Conservation (phyloP, 2,329 filamentous ascomycete genomes). For the Fusarium coffeatum region DNA sequence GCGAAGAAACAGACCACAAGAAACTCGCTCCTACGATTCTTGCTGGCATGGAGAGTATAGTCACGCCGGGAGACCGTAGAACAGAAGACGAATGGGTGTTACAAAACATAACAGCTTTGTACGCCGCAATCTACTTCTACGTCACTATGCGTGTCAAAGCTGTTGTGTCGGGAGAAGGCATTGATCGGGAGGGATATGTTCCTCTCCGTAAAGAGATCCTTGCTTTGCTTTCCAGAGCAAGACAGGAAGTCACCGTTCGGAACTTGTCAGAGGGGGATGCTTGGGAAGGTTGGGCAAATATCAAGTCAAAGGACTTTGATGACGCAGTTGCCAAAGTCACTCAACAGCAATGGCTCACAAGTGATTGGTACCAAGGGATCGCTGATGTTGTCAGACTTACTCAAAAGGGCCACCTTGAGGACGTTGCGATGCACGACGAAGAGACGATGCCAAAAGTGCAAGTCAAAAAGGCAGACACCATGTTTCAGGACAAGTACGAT, state of each 20-base stretch:
- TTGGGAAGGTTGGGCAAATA: constrained; percentile 65
- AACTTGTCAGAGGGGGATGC: constrained; percentile 59
- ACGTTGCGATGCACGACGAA: constrained; percentile 53
- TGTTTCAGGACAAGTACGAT: constrained; percentile 81
- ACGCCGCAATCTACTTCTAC: constrained; percentile 71
- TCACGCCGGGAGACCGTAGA: constrained; percentile 56
- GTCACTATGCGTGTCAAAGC: constrained; percentile 64
- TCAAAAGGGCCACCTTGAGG: constrained; percentile 51
- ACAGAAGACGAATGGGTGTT: constrained; percentile 63
- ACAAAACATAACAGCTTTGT: constrained; percentile 63
- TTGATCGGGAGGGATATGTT: constrained; percentile 59
- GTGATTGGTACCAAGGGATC: constrained; percentile 73
- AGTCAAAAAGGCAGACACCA: constrained; percentile 68
- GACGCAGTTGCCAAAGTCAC: constrained; percentile 69
- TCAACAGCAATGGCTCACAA: constrained; percentile 66
- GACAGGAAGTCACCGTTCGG: constrained; percentile 54
- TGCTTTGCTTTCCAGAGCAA: constrained; percentile 54
- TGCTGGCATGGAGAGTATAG: constrained; percentile 74
- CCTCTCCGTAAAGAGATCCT: constrained; percentile 60
- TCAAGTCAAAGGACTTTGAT: constrained; percentile 68
- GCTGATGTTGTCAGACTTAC: constrained; percentile 61
- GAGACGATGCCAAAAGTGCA: constrained; percentile 52
- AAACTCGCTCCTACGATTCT: constrained; percentile 77
- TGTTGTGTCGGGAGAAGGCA: constrained; percentile 52
- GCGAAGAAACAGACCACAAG: constrained; percentile 69